Base-by-base conservation (phyloP, 306 rosid species). In the Cicer bijugum region DNA sequence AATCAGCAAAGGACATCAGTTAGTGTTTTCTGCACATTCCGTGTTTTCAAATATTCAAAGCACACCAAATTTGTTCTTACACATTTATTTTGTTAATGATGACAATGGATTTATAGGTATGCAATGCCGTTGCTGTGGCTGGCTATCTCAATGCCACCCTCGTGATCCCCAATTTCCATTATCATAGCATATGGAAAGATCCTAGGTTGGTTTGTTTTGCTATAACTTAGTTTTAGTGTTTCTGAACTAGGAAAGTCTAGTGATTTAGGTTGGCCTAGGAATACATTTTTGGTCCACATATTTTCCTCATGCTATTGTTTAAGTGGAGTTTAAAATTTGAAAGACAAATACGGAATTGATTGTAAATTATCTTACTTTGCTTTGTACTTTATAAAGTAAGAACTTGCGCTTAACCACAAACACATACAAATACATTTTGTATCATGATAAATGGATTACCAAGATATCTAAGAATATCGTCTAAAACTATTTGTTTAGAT, bases 71-170 rank as follows among this genome's bases (percentile, higher is more conserved):
- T 64, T 71, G 52, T 69, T 17, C 52, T 40, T 78, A 43, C 23
- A 67, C 7, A 40, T 45, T 69, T 62, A 45, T 42, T 76, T 55
- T 72, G 57, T 78, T 68, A 43, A 78, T 86, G 66, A 74, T 79
- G 46, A 76, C 52, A 50, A 76, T 76, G 75, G 75, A 45, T 67
- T 83, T 44, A 66, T 66, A 93, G 98, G 83, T 94, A 65, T 94
- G 99, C 95, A 94, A 94, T 82, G 99, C 99, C 2, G 99, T 89
- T 83, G 96, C 99, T 12, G 96, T 94, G 73, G 99, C 97, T 16
- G 99, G 97, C 51, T 91, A 89, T 89, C 97, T 94, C 56, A 94
- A 94, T 82, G 99, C 97, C 67, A 94, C 99, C 20, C 99, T 94
- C 76, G 82, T 94, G 50, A 91, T 94, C 67, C 97, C 99, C 78